phyloP scores from a whole-genome alignment of 108 stramenopile genomes.

The Cyclostephanos invisitatus region DNA sequence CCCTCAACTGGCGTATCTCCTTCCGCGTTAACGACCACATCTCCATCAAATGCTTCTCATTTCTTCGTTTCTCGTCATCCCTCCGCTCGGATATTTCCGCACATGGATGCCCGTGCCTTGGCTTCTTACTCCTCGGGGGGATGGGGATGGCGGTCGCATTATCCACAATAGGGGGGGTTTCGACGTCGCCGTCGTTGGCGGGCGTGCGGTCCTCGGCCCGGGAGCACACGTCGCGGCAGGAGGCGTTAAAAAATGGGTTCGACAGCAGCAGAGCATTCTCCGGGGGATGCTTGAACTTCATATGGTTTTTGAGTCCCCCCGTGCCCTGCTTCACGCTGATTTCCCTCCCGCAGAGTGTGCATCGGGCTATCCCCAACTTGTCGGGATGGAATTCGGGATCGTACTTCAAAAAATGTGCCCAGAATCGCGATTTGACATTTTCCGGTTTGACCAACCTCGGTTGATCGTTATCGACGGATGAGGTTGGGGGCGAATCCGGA shows the following conservation, averaged over 20 bases:
- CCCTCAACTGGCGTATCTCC: conserved; percentile 18
- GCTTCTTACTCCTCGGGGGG: conserved; percentile 1
- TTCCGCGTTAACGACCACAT: conserved; percentile 24
- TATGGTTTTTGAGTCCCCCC: conserved; percentile 28
- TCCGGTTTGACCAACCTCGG: conserved; percentile 19
- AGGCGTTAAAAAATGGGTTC: not conserved
- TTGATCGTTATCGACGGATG: not conserved
- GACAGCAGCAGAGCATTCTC: conserved; percentile 10
- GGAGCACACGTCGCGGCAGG: not conserved
- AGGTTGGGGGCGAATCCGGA: not conserved
- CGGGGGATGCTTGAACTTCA: conserved; percentile 21
- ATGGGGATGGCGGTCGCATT: not conserved
- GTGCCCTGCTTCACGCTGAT: conserved; percentile 40
- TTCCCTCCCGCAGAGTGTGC: conserved; percentile 32
- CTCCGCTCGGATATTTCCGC: conserved; percentile 1
- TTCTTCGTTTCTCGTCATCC: not conserved
- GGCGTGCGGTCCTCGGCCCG: not conserved
- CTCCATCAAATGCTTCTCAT: conserved; percentile 31
- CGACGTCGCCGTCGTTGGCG: not conserved
- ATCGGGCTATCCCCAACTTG: conserved; percentile 17
- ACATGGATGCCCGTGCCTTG: not conserved
- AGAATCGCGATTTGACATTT: conserved; percentile 22
- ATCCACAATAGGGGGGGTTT: not conserved
- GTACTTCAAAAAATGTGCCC: conserved; percentile 28
- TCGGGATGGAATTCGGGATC: conserved; percentile 26